These are phyloP conservation scores for Leptoxyphium fumago DNA, from an alignment of 2,329 filamentous ascomycete species.

Conservation along the genomic window DNA sequence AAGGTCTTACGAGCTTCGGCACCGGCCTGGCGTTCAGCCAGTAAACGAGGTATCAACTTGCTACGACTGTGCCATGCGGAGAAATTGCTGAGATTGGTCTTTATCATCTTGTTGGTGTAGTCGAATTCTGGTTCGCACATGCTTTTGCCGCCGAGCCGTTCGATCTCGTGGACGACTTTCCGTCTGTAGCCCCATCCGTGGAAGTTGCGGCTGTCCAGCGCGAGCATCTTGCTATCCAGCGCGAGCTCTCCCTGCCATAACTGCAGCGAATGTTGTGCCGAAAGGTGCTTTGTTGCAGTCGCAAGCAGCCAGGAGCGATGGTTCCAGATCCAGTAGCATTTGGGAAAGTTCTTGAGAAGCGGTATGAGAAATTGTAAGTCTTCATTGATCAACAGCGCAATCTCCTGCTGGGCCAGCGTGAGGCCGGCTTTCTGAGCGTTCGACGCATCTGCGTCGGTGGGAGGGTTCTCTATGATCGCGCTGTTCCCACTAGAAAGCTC, in stretches of 20 bases:
- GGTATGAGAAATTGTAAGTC: constrained; percentile 76
- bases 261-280: constrained; percentile 38
- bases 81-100: constrained; percentile 79
- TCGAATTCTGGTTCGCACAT: constrained; percentile 70
- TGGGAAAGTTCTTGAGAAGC: constrained; percentile 71
- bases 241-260: constrained; percentile 78
- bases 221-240: constrained; percentile 77
- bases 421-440: constrained; percentile 13
- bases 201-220: constrained; percentile 77
- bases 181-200: constrained; percentile 92
- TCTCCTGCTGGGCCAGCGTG: constrained; percentile 20
- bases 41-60: constrained; percentile 62
- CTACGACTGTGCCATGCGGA: constrained; percentile 91
- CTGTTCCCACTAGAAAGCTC: constrained; percentile 24
- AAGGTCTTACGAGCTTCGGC: constrained; percentile 45
- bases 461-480: constrained; percentile 1
- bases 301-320: constrained; percentile 76
- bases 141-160: constrained; percentile 33
- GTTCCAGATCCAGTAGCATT: constrained; percentile 99
- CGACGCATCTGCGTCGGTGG: constrained; percentile 7
- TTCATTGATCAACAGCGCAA: constrained; percentile 44
- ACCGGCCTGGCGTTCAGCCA: constrained; percentile 55
- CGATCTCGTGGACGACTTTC: constrained; percentile 60
- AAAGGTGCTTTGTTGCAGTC: constrained; percentile 52
- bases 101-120: constrained; percentile 84